Evolutionary conservation across 345 rosid species (phyloP), one percentile per base, ranked within the genome.

Genomic region (Rhodamnia rubescens): DNA sequence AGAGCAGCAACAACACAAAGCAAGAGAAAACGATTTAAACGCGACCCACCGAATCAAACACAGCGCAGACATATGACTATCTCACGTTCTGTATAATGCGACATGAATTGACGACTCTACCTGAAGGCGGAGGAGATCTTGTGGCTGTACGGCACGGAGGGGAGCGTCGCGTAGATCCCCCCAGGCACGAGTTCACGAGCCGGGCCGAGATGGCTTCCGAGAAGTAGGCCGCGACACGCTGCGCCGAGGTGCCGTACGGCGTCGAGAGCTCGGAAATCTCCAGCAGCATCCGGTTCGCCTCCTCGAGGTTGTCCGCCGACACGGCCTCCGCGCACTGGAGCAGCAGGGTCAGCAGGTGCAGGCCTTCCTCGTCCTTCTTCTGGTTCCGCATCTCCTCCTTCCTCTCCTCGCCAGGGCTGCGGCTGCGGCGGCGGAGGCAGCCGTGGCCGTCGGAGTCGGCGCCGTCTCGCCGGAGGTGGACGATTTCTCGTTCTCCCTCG

Each of bases 311-410:
- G 80, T 97, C 96, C 0, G 94, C 96, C 1, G 99, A 95, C 85
- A 97, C 97, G 2, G 99, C 99, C 88, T 97, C 99, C 10, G 99
- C 99, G 86, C 99, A 97, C 87, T 96, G 99, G 82, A 97, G 93
- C 51, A 97, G 93, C 82, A 97, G 87, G 27, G 98, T 97, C 32
- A 97, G 94, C n/a, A 97, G 94, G 86, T 96, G 99, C 49, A 97
- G 87, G 16, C 99, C 99, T 86, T 96, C 95, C 83, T 97, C 99
- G 86, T 97, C 98, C 87, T 94, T 91, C 86, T 95, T 92, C 88
- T 92, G 96, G 87, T 96, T 94, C 87, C 90, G 86, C 82, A 91
- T 84, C 92, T 96, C 98, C 87, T 97, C 98, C 80, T 92, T 97
- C 78, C 89, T 90, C 85, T 93, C 95, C 95, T 91, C 3, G 86